These are phyloP conservation scores for Wickerhamiella vanderwaltii DNA, from an alignment of 805 yeast genomes.

Conservation along the genomic window DNA sequence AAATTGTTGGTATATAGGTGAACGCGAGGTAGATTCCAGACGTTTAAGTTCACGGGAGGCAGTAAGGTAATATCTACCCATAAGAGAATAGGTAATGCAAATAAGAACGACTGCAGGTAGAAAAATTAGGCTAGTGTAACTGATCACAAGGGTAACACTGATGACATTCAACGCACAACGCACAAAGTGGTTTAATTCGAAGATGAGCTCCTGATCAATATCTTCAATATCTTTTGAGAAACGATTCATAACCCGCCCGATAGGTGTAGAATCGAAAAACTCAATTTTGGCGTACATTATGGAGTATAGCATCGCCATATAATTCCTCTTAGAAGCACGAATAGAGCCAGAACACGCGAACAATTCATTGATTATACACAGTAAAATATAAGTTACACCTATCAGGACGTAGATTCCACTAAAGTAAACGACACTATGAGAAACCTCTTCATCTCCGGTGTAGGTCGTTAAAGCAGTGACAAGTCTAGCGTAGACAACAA, in stretches of 20 bases:
- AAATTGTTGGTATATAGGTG: constrained; percentile 69
- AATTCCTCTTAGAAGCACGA: constrained; percentile 28
- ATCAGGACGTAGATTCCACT: constrained; percentile 53
- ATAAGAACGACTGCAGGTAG: constrained; percentile 49
- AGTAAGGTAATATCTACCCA: constrained; percentile 57
- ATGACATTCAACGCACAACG: constrained; percentile 39
- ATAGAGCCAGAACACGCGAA: constrained; percentile 23
- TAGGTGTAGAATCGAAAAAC: constrained; percentile 65
- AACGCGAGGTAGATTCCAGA: constrained; percentile 50
- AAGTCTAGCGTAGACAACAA: not conserved
- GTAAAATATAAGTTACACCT: constrained; percentile 47
- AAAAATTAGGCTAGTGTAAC: constrained; percentile 56
- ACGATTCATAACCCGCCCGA: constrained; percentile 66
- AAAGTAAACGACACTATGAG: constrained; percentile 43
- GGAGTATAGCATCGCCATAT: constrained; percentile 41
- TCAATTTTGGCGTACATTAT: constrained; percentile 63
- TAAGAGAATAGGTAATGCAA: constrained; percentile 44
- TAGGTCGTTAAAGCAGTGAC: constrained; percentile 6
- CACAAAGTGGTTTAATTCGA: constrained; percentile 41
- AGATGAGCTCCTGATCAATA: constrained; percentile 56
- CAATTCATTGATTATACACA: constrained; percentile 49
- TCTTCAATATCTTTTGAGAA: constrained; percentile 72
- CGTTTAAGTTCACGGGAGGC: constrained; percentile 68
- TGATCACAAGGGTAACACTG: constrained; percentile 47
- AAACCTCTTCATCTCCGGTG: not conserved